A percentile compares a stretch with the other conserved stretches of the same genome.
Conservation (phyloP, 2,329 filamentous ascomycete genomes). For the Metarhizium brunneum region DNA sequence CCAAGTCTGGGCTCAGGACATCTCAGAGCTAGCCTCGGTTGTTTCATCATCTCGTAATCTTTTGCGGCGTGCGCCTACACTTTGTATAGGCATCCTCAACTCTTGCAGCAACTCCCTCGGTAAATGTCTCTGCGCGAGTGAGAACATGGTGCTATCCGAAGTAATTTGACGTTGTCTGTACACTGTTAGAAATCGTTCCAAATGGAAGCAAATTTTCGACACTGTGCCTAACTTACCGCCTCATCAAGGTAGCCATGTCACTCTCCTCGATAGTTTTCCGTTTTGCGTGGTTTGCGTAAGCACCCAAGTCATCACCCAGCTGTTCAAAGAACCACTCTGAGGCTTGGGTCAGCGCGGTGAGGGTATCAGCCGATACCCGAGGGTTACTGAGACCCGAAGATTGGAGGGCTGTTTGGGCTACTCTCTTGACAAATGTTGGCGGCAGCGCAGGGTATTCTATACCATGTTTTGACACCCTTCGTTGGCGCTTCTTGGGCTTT, state of each 20-base stretch:
- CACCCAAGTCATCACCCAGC: constrained; percentile 66
- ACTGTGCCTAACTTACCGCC: constrained; percentile 47
- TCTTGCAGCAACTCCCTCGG: constrained; percentile 77
- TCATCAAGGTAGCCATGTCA: constrained; percentile 75
- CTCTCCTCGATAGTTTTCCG: constrained; percentile 79
- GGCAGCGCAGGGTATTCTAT: constrained; percentile 70
- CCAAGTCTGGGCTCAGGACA: constrained; percentile 14
- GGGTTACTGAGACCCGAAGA: constrained; percentile 55
- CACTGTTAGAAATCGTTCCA: constrained; percentile 16
- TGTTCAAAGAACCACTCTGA: constrained; percentile 93
- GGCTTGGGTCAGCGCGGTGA: constrained; percentile 67
- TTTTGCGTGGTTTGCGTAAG: constrained; percentile 73
- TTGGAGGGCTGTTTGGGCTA: constrained; percentile 62
- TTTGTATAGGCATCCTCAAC: constrained; percentile 58
- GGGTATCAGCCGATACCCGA: constrained; percentile 63
- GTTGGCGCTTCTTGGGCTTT: constrained; percentile 24
- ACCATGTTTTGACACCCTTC: constrained; percentile 56
- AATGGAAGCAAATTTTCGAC: not conserved
- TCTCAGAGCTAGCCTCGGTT: constrained; percentile 19
- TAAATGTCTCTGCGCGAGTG: constrained; percentile 73
- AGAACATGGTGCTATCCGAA: constrained; percentile 65
- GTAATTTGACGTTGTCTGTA: constrained; percentile 69
- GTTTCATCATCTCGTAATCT: constrained; percentile 22
- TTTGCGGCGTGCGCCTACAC: constrained; percentile 36
- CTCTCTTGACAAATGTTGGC: constrained; percentile 60